phyloP scores from a whole-genome alignment of 768 basidiomycete genomes.

The Lentinula raphanica region DNA sequence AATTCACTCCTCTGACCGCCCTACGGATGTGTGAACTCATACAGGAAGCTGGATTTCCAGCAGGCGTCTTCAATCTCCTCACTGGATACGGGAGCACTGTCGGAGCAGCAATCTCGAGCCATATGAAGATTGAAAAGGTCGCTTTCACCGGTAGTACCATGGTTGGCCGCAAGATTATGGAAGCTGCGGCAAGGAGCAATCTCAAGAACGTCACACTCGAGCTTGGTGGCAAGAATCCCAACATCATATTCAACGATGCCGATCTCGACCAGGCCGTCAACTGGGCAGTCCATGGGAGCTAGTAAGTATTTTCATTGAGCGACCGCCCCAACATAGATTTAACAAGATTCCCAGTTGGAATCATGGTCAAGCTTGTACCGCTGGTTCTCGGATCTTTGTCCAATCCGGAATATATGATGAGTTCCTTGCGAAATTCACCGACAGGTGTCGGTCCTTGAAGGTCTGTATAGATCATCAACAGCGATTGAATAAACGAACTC shows the following conservation, averaged over 20 bases:
- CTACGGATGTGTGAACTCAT: conserved; percentile 38
- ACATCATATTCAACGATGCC: conserved; percentile 69
- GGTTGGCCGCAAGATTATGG: no score
- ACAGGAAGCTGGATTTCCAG: conserved; percentile 52
- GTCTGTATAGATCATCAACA: conserved; percentile 39
- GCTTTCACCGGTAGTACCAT: conserved; percentile 86
- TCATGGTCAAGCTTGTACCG: conserved; percentile 76
- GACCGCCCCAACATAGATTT: not conserved
- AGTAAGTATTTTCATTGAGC: conserved; percentile 38
- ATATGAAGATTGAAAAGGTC: conserved; percentile 70
- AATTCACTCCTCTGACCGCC: conserved; percentile 53
- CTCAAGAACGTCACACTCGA: conserved; percentile 82
- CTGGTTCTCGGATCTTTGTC: conserved; percentile 81
- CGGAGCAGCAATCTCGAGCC: conserved; percentile 65
- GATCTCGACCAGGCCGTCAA: conserved; percentile 67
- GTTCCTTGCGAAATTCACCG: conserved; percentile 50
- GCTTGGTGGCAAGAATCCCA: conserved; percentile 73
- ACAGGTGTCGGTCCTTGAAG: conserved; percentile 47
- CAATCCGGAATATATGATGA: conserved; percentile 74
- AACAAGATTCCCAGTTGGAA: not conserved
- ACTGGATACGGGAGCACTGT: conserved; percentile 65
- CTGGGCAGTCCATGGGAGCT: conserved; percentile 71
- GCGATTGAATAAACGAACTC: not conserved
- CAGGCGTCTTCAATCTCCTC: conserved; percentile 65
- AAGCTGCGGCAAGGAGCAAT: conserved; percentile 75